Evolutionary conservation across 2,329 filamentous ascomycete genomes (phyloP).

Genomic region (Claviceps paspali): DNA sequence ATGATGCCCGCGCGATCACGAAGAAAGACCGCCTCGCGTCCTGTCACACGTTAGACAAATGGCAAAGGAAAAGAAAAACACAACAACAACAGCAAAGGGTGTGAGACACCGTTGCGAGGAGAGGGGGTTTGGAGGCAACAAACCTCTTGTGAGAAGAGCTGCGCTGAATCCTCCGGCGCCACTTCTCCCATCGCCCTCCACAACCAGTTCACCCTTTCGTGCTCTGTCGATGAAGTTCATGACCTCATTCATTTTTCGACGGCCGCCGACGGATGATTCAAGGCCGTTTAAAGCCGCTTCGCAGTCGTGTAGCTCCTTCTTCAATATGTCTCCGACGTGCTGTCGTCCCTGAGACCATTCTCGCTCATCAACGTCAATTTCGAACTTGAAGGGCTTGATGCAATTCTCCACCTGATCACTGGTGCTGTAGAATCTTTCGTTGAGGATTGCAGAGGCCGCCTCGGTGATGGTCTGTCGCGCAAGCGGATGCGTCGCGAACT

Average conservation of each 20-base stretch:
- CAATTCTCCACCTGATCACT: slow-evolving; percentile 97
- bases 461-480: slow-evolving; percentile 87
- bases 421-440: slow-evolving; percentile 91
- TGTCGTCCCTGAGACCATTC: slow-evolving; percentile 82
- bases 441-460: slow-evolving; percentile 76
- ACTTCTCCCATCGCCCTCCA: slow-evolving; percentile 69
- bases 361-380: slow-evolving; percentile 82
- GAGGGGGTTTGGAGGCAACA: slow-evolving; percentile 10
- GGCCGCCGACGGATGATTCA: slow-evolving; percentile 64
- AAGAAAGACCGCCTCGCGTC: slow-evolving; percentile 85
- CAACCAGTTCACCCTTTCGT: slow-evolving; percentile 65
- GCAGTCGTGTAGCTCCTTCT: slow-evolving; percentile 72
- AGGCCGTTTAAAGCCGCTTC: slow-evolving; percentile 62
- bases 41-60: slow-evolving; percentile 29
- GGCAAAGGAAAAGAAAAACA: no score
- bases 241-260: slow-evolving; percentile 76
- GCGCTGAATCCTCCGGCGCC: slow-evolving; percentile 91
- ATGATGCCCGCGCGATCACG: slow-evolving; percentile 82
- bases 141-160: slow-evolving; percentile 69
- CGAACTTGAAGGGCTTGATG: slow-evolving; percentile 97
- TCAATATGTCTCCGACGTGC: slow-evolving; percentile 66
- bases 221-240: slow-evolving; percentile 84
- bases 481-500: slow-evolving; percentile 81
- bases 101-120: not conserved
- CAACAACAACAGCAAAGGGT: no score